Base-by-base conservation (phyloP, 345 rosid genomes). In the Barbarea vulgaris region DNA sequence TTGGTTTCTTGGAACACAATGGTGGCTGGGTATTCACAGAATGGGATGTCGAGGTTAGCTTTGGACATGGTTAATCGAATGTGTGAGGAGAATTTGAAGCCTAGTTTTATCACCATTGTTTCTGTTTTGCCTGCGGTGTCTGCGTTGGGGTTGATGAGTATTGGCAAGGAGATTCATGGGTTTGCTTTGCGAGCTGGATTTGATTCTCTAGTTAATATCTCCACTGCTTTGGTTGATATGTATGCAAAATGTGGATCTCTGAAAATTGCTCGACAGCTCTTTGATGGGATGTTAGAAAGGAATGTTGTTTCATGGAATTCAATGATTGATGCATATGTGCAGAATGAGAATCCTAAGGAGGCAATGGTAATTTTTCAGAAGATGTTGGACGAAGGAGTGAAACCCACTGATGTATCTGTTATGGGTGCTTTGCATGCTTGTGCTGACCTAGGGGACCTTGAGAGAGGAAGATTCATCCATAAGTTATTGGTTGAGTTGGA, bases 221-320 rank as follows among this genome's bases (percentile, higher is more conserved):
- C 81, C 8, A 86, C 95, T 19, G 87, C 97, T 53, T 76, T 93
- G 79, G 72, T 89, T 75, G 89, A 89, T 52, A 85, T 93, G 93
- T 93, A 91, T 64, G 83, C 94, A 0, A 86, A 91, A 71, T 91
- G 96, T 67, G 85, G 87, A 63, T 64, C 62, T 59, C 73, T 90
- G 61, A 64, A 61, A 27, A 77, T 64, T 73, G 91, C 97, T 60
- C 63, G 87, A 28, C 64, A 66, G 61, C 67, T 91, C 48, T 93
- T 93, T 59, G 85, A 89, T 77, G 70, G 80, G 62, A 85, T 90
- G 87, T 74, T 76, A 22, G 69, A 68, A 4, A 83, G 71, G 80
- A 88, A 83, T 65, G 86, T 84, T 50, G 98, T 87, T 55, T 85
- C 91, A 0, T 93, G 98, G 98, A 93, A 93, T 79, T 89, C 98